phyloP scores from a whole-genome alignment of 192 early-diverging fungal genomes.

The Lobosporangium transversale region DNA sequence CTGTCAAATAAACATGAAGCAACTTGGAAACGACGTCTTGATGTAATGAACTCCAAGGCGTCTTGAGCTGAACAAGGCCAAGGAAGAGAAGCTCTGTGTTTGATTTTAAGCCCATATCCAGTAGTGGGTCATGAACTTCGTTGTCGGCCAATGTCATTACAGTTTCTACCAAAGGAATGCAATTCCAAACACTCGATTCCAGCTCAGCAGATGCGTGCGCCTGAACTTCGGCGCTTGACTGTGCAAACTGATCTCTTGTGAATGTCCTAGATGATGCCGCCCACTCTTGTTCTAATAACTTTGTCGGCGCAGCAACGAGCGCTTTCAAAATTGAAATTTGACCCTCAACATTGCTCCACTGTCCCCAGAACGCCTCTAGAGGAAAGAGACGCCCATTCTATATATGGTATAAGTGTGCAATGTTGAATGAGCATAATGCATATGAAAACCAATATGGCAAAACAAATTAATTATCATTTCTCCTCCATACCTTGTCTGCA shows the following conservation, averaged over 20 bases:
- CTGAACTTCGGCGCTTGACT: slow-evolving; percentile 55
- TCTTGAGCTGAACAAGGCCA: slow-evolving; percentile 70
- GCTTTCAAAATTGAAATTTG: slow-evolving; percentile 77
- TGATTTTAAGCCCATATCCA: slow-evolving; percentile 69
- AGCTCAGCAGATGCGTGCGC: slow-evolving; percentile 59
- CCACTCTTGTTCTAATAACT: slow-evolving; percentile 67
- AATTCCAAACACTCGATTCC: slow-evolving; percentile 70
- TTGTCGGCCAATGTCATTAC: slow-evolving; percentile 66
- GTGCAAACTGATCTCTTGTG: slow-evolving; percentile 62
- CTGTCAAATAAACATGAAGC: slow-evolving; percentile 71
- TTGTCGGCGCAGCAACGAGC: slow-evolving; percentile 64
- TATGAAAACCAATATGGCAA: too few relatives aligned
- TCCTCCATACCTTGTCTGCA: slow-evolving; percentile 58
- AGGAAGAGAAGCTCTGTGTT: slow-evolving; percentile 80
- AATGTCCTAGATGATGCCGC: slow-evolving; percentile 64
- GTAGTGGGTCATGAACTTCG: slow-evolving; percentile 63
- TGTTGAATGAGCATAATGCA: too few relatives aligned
- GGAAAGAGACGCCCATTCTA: slow-evolving; percentile 75
- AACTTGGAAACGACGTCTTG: slow-evolving; percentile 72
- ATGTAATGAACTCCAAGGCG: slow-evolving; percentile 63
- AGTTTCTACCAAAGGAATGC: slow-evolving; percentile 76
- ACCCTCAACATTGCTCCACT: slow-evolving; percentile 75
- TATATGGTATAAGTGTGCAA: neutral
- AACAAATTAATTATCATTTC: neutral
- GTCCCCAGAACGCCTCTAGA: slow-evolving; percentile 72